phyloP scores from a whole-genome alignment of 2,329 filamentous ascomycete species.

The Phaeosphaeria sp. region DNA sequence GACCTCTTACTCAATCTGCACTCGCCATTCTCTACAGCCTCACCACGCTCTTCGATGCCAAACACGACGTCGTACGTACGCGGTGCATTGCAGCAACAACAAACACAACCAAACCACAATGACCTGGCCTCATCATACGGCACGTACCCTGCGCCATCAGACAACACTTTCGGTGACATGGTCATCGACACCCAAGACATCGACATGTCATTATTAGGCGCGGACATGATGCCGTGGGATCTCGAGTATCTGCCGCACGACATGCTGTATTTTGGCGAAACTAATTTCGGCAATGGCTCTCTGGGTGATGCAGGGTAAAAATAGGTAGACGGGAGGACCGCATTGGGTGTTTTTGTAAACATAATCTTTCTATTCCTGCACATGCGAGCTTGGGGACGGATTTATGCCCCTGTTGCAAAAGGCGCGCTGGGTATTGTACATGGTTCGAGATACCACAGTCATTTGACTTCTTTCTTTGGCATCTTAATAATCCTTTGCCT shows the following conservation, averaged over 20 bases:
- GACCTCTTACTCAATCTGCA: slow-evolving; percentile 59
- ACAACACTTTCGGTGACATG: slow-evolving; percentile 58
- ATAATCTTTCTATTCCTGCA: not conserved
- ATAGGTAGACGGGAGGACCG: not conserved
- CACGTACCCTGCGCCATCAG: slow-evolving; percentile 32
- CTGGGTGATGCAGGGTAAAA: slow-evolving; percentile 2
- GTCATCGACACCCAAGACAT: slow-evolving; percentile 80
- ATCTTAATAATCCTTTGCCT: not conserved
- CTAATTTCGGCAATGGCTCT: slow-evolving; percentile 6
- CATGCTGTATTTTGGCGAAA: slow-evolving; percentile 56
- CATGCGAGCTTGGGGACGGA: not conserved
- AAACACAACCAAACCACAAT: slow-evolving; percentile 13
- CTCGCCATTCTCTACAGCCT: slow-evolving; percentile 50
- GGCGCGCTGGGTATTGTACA: not conserved
- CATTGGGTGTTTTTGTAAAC: not conserved
- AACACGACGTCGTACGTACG: slow-evolving; percentile 26
- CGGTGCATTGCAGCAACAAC: slow-evolving; percentile 17
- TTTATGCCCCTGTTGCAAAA: not conserved
- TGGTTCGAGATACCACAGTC: not conserved
- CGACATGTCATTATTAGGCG: slow-evolving; percentile 72
- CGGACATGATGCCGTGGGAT: slow-evolving; percentile 74
- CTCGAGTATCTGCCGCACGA: slow-evolving; percentile 74
- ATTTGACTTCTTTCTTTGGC: not conserved
- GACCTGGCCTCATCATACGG: slow-evolving; percentile 35
- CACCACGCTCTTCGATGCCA: slow-evolving; percentile 27